Evolutionary conservation across 2,329 filamentous ascomycete genomes (phyloP), one percentile per base, ranked within the genome.

Genomic region (Fusarium cyanostomum): DNA sequence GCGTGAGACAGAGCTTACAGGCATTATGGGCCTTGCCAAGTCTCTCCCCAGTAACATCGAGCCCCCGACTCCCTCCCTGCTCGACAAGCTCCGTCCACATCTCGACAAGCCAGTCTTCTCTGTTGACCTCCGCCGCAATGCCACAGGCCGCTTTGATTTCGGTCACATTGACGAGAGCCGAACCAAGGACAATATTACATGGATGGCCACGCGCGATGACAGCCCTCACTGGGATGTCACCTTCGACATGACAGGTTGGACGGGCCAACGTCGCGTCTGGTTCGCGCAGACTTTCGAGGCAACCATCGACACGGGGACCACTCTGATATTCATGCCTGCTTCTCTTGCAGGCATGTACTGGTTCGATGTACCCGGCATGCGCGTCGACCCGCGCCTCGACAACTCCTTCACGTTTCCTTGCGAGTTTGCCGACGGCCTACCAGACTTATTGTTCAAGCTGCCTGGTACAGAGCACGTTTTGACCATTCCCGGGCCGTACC

Each of bases 221-320:
- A 69, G 75, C 41, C 72, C 70, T 21, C 73, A 78, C 62, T 79
- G 82, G 59, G 77, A 84, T 31, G 67, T 78, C 44, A 68, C 72
- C 10, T 89, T 89, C 72, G 77, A 82, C 38, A 72, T 83, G 26
- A 86, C 71, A 7, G 65, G 72, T 2, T 78, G 76, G 72, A 62
- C 59, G 3, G 69, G 70, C 16, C 56, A 89, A 31, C 81, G 89
- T 71, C 81, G 71, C 52, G 79, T 80, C 18, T 81, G 89, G 56
- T 76, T 75, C 43, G 81, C 75, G 59, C 83, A 78, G 39, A 67
- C 69, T 15, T 81, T 82, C 66, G 76, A 77, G 26, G 84, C 87
- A 42, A 88, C 90, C 52, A 81, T 86, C 26, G 89, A 92, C 74
- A 92, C 89, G 3, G 89, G 89, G 21, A 90, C 88, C 5, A 87